Evolutionary conservation across 148 eudicot species (phyloP).

Genomic region (Amaranthus palmeri): DNA sequence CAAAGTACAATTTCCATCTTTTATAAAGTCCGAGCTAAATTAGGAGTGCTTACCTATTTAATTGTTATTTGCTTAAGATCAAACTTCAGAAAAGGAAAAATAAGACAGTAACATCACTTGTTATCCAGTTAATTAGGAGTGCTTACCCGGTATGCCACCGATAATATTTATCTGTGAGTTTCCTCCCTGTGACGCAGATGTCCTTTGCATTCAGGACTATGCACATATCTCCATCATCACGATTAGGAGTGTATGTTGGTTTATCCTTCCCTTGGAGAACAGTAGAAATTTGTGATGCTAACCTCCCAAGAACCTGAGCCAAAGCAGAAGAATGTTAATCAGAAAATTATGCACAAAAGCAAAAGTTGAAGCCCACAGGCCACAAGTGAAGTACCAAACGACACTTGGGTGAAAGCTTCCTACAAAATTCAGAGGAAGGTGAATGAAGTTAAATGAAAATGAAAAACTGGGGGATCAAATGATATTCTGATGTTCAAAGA

Average conservation of each 20-base stretch:
- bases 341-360: neutral
- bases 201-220: slow-evolving; percentile 89
- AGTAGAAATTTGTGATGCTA: slow-evolving; percentile 82
- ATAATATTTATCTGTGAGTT: slow-evolving; percentile 79
- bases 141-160: slow-evolving; percentile 94
- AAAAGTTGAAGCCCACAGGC: neutral
- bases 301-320: slow-evolving; percentile 76
- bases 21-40: neutral
- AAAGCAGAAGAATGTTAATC: neutral
- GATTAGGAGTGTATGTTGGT: slow-evolving; percentile 82
- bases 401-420: neutral
- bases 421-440: neutral
- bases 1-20: slow-evolving; percentile 1
- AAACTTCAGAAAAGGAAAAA: too few species aligned
- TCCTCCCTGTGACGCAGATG: slow-evolving; percentile 78
- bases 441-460: neutral
- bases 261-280: slow-evolving; percentile 97
- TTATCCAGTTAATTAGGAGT: too few species aligned
- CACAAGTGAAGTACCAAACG: slow-evolving; percentile 4
- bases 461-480: neutral
- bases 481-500: neutral
- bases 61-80: too few species aligned
- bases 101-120: too few species aligned
- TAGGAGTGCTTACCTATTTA: neutral
- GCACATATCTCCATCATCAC: slow-evolving; percentile 98